Base-by-base conservation (phyloP, 148 eudicot species). In the Camellia granthamiana region DNA sequence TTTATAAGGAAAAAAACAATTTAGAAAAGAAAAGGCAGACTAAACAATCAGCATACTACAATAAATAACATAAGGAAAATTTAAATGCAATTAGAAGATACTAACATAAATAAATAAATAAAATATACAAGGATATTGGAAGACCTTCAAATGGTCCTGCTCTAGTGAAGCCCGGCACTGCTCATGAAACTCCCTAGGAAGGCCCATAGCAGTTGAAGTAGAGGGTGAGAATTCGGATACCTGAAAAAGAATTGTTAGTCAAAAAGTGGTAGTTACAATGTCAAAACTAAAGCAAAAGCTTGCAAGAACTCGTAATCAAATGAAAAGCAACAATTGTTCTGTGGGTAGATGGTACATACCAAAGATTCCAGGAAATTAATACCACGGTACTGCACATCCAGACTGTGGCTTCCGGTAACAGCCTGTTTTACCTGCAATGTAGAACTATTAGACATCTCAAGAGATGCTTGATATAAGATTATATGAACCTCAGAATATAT, bases 151-250 rank as follows among this genome's bases (percentile, higher is more conserved):
- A 84, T 91, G 86, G 72, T 92, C 94, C 64, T 77, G 88, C 94
- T 97, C 98, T 63, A 97, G 71, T 59, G 95, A 94, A 72, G 74
- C 81, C 78, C 89, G 80, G 85, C 99, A 97, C 82, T 91, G 93
- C 79, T 97, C 98, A 77, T 97, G 99, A 83, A 92, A 97, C 87
- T 97, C 99, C 84, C 95, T 88, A 18, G 99, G 98, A 90, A 97
- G 98, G 78, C 95, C 94, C 91, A 97, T 86, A 65, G 97, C 98
- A 81, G 90, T 89, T 64, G 97, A 92, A 67, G 97, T 92, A 77
- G 95, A 85, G 10, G 99, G 99, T 44, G 92, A 91, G 84, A 97
- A 97, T 87, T 97, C 99, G 79, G 99, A 94, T 72, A 94, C 95
- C 99, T 97, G 81, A 44, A 68, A 63, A 14, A 15, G 1, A 19